phyloP scores from a whole-genome alignment of 805 yeast genomes.

The Candida glaebosa region DNA sequence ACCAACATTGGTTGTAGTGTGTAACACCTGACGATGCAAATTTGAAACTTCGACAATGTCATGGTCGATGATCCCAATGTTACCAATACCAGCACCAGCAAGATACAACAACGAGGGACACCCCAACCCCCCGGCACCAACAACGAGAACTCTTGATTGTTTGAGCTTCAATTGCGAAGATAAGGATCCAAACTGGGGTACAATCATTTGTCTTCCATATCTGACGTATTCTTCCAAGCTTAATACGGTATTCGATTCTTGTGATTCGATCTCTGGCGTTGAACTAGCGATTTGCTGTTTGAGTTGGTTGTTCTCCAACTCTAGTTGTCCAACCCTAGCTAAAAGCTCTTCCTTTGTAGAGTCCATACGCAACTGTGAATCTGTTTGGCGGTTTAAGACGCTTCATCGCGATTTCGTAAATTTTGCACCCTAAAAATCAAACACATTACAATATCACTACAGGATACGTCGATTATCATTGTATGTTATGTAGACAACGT shows the following conservation, averaged over 20 bases:
- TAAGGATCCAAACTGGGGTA: slow-evolving; percentile 65
- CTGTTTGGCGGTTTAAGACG: too few species aligned
- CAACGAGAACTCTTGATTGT: slow-evolving; percentile 58
- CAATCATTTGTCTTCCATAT: slow-evolving; percentile 95
- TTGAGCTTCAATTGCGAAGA: slow-evolving; percentile 56
- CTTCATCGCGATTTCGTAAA: neutral
- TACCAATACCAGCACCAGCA: slow-evolving; percentile 85
- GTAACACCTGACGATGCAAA: slow-evolving; percentile 86
- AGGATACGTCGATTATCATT: too few species aligned
- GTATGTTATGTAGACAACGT: too few species aligned
- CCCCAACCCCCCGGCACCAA: slow-evolving; percentile 98
- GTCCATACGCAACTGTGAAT: too few species aligned
- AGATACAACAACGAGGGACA: slow-evolving; percentile 85
- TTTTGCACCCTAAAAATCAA: neutral
- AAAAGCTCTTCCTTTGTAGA: slow-evolving; percentile 16
- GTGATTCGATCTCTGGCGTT: neutral
- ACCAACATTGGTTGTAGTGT: slow-evolving; percentile 64
- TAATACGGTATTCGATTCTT: slow-evolving; percentile 9
- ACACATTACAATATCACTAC: too few species aligned
- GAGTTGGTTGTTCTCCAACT: slow-evolving; percentile 15
- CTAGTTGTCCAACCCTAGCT: slow-evolving; percentile 17
- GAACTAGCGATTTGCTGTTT: slow-evolving; percentile 3
- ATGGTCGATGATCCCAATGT: slow-evolving; percentile 80
- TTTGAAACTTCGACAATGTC: slow-evolving; percentile 84
- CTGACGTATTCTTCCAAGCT: slow-evolving; percentile 68